Percentiles rank a stretch among this genome's conserved stretches.
These are phyloP conservation scores for Helichrysum umbraculigerum DNA, from an alignment of 129 eudicot species.

Conservation along the genomic window DNA sequence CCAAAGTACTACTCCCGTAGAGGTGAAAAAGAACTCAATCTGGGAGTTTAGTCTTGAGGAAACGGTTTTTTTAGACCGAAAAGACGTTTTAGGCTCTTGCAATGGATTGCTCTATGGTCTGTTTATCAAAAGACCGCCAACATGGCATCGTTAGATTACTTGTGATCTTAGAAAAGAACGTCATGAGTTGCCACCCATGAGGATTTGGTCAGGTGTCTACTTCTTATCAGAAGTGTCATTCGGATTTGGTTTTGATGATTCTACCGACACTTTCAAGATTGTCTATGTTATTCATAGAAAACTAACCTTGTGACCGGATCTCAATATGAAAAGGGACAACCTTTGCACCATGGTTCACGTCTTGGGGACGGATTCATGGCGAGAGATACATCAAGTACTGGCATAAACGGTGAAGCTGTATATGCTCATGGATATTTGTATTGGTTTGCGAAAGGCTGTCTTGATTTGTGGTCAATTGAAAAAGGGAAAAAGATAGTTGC, in stretches of 20 bases:
- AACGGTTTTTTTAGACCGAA: too few species aligned
- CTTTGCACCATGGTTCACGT: too few species aligned
- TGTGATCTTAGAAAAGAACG: background rate
- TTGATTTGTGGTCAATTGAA: background rate
- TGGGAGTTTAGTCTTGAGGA: too few species aligned
- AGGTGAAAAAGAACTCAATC: too few species aligned
- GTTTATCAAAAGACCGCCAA: too few species aligned
- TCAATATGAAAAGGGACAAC: too few species aligned
- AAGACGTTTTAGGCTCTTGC: too few species aligned
- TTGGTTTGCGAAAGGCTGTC: background rate
- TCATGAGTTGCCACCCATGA: background rate
- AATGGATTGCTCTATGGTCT: too few species aligned
- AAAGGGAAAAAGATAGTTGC: background rate
- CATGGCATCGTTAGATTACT: too few species aligned
- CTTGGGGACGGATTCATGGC: too few species aligned
- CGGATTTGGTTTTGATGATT: background rate
- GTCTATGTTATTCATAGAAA: background rate
- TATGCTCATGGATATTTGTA: background rate
- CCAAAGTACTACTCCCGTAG: too few species aligned
- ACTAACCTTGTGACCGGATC: background rate
- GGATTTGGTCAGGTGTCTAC: too few species aligned
- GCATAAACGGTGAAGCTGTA: background rate
- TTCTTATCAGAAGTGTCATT: background rate
- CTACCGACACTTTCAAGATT: background rate
- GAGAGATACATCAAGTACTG: background rate